Conservation (phyloP, 805 yeast genomes). For the Saccharomycopsis fermentans region DNA sequence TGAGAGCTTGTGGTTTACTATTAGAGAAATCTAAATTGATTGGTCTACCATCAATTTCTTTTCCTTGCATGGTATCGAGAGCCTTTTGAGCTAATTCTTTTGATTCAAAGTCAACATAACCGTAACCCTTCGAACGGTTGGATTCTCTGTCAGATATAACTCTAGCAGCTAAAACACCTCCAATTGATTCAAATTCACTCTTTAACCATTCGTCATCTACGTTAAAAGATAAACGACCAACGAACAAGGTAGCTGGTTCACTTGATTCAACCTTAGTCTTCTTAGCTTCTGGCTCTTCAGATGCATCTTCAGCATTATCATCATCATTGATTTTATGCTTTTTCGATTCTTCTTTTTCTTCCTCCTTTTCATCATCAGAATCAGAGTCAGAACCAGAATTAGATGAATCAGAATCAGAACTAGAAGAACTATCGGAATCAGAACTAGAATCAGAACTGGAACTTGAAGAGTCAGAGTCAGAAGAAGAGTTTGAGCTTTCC, state of each 20-base stretch:
- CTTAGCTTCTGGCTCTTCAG: conserved; percentile 37
- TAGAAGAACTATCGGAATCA: conserved; percentile 2
- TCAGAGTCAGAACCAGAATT: conserved; percentile 18
- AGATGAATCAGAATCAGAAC: conserved; percentile 20
- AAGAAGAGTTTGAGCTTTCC: conserved; percentile 25
- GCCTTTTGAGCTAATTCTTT: conserved; percentile 80
- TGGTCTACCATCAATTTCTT: conserved; percentile 95
- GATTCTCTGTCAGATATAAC: conserved; percentile 89
- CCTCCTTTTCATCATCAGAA: conserved; percentile 16
- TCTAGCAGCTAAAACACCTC: conserved; percentile 82
- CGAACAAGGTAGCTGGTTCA: conserved; percentile 85
- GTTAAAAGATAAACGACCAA: conserved; percentile 96
- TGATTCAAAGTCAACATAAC: conserved; percentile 87
- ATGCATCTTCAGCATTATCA: conserved; percentile 27
- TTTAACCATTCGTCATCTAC: conserved; percentile 91
- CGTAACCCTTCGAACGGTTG: conserved; percentile 93
- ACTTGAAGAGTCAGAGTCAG: conserved; percentile 20
- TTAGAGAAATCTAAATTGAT: conserved; percentile 88
- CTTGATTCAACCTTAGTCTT: conserved; percentile 35
- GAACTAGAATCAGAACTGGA: conserved; percentile 21
- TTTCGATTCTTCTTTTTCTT: conserved; percentile 26
- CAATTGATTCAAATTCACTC: conserved; percentile 71
- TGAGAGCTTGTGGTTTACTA: conserved; percentile 52
- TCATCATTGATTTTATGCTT: conserved; percentile 26
- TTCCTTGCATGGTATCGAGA: conserved; percentile 73